Conservation (phyloP, 2,329 filamentous ascomycete species). For the Bipolaris gigantea region DNA sequence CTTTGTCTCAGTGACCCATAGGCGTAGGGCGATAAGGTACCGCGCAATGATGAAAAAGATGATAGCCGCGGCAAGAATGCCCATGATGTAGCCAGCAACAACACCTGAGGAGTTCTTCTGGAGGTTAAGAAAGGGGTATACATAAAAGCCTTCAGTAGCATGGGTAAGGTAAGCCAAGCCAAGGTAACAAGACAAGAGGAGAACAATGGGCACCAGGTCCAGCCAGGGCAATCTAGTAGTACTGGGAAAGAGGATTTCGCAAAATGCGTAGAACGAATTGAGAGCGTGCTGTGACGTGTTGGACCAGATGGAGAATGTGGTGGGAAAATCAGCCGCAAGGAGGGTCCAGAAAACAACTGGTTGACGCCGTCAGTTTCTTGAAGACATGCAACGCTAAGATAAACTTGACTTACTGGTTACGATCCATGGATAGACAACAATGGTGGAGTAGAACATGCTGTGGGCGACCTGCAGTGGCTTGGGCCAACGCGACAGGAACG, state of each 20-base stretch:
- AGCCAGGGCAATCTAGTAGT: conserved; percentile 65
- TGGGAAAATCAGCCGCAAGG: conserved; percentile 41
- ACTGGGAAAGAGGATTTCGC: conserved; percentile 71
- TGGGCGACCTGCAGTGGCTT: conserved; percentile 44
- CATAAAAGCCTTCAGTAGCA: conserved; percentile 71
- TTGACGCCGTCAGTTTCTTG: conserved; percentile 11
- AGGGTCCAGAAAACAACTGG: conserved; percentile 50
- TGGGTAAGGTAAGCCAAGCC: conserved; percentile 73
- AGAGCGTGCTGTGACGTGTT: conserved; percentile 75
- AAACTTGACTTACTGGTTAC: conserved; percentile 46
- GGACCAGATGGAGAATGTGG: conserved; percentile 50
- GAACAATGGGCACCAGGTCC: conserved; percentile 67
- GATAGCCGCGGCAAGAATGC: conserved; percentile 45
- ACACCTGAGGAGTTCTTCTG: conserved; percentile 52
- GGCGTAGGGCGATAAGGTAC: conserved; percentile 44
- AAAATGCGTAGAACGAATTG: conserved; percentile 72
- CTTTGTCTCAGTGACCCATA: conserved; percentile 51
- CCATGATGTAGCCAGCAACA: conserved; percentile 66
- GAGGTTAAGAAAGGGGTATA: conserved; percentile 75
- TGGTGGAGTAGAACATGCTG: conserved; percentile 48
- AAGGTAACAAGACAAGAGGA: conserved; percentile 74
- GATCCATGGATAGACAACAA: conserved; percentile 49
- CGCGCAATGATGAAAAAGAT: conserved; percentile 48
- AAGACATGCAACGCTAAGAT: neutral
- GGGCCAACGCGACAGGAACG: conserved; percentile 45